Conservation (phyloP, 2,329 filamentous ascomycete genomes). For the Fusarium guadeloupense region DNA sequence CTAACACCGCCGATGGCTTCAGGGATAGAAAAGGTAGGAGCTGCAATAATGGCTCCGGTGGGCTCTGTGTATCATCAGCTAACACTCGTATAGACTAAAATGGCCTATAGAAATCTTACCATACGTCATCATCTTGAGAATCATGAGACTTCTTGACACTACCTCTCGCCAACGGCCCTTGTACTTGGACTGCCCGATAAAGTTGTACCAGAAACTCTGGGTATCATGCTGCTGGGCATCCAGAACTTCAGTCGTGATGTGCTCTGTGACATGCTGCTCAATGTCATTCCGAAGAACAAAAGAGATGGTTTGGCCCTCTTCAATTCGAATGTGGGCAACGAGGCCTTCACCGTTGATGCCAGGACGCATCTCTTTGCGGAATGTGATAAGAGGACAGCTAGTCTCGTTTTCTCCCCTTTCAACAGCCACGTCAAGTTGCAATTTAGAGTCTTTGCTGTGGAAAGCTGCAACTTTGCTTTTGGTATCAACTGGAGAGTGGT, state of each 20-base stretch:
- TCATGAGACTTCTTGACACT: conserved; percentile 74
- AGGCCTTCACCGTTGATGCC: conserved; percentile 70
- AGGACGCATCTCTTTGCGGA: conserved; percentile 61
- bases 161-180: conserved; percentile 78
- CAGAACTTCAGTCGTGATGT: conserved; percentile 67
- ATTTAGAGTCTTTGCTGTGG: conserved; percentile 63
- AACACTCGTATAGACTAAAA: too few relatives aligned
- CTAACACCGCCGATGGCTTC: conserved; percentile 75
- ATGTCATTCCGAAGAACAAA: conserved; percentile 74
- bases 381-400: conserved; percentile 61
- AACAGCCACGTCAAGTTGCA: conserved; percentile 74
- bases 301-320: conserved; percentile 74
- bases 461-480: conserved; percentile 72
- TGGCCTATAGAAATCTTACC: conserved; percentile 31
- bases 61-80: conserved; percentile 60
- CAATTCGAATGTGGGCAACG: conserved; percentile 65
- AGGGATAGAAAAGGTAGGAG: conserved; percentile 80
- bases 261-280: conserved; percentile 63
- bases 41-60: conserved; percentile 79
- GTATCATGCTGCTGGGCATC: conserved; percentile 74
- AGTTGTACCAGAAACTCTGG: conserved; percentile 76
- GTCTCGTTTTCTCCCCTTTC: conserved; percentile 60
- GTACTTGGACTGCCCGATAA: conserved; percentile 76
- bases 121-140: conserved; percentile 79
- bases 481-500: conserved; percentile 50